These are phyloP conservation scores for Aspergillus ruber DNA, from an alignment of 2,329 filamentous ascomycete genomes.

Conservation along the genomic window DNA sequence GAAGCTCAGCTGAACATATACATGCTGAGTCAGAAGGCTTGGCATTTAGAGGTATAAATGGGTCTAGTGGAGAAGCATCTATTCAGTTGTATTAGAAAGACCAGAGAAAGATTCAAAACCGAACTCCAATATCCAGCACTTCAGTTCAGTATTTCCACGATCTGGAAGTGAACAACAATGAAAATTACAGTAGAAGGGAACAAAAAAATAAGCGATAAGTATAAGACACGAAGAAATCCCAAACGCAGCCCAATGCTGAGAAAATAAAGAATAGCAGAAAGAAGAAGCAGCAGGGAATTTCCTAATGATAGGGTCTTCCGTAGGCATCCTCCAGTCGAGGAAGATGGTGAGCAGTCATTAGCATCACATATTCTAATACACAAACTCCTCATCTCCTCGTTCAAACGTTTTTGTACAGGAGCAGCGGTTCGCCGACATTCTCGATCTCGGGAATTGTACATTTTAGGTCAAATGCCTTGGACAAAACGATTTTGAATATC, in stretches of 20 bases:
- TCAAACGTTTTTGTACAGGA: slow-evolving; percentile 67
- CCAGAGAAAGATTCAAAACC: neutral
- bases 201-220: slow-evolving; percentile 1
- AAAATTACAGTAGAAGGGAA: slow-evolving; percentile 4
- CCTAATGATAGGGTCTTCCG: neutral
- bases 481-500: slow-evolving; percentile 99
- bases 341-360: slow-evolving; percentile 20
- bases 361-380: slow-evolving; percentile 33
- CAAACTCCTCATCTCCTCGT: slow-evolving; percentile 22
- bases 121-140: neutral
- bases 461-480: slow-evolving; percentile 96
- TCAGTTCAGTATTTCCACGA: slow-evolving; percentile 15
- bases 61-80: neutral
- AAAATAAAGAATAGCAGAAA: slow-evolving; percentile 7
- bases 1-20: neutral
- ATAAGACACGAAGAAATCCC: slow-evolving; percentile 7
- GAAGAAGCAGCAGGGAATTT: slow-evolving; percentile 5
- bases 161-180: slow-evolving; percentile 8
- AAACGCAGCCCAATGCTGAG: slow-evolving; percentile 18
- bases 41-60: neutral
- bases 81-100: neutral
- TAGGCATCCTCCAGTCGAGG: slow-evolving; percentile 2
- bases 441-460: slow-evolving; percentile 99
- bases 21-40: neutral
- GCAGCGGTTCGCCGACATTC: slow-evolving; percentile 89